phyloP scores from a whole-genome alignment of 2,329 filamentous ascomycete species.

The Sordariomycetes sp. region DNA sequence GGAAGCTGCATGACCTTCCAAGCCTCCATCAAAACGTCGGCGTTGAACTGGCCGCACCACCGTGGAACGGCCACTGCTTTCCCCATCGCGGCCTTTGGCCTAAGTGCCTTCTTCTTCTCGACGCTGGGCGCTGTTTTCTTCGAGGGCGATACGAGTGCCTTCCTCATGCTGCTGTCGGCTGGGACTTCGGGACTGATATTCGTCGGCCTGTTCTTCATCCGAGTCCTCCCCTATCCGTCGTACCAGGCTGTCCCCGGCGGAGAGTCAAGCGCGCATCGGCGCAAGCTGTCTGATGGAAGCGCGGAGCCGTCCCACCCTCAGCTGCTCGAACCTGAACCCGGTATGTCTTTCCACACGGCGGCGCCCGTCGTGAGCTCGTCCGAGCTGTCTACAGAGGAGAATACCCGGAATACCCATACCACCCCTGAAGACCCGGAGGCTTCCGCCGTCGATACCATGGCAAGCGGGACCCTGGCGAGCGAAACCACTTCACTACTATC shows the following conservation, averaged over 20 bases:
- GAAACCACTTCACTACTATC: conserved; percentile 78
- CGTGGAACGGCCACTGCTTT: conserved; percentile 91
- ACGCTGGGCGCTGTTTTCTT: conserved; percentile 64
- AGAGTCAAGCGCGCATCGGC: conserved; percentile 22
- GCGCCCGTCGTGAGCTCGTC: conserved; percentile 12
- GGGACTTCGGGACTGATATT: conserved; percentile 70
- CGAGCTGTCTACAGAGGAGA: conserved; percentile 9
- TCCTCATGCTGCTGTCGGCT: conserved; percentile 66
- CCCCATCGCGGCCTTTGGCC: conserved; percentile 79
- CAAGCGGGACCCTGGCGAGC: conserved; percentile 35
- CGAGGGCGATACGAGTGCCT: conserved; percentile 68
- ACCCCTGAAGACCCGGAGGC: neutral
- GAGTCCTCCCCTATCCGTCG: conserved; percentile 49
- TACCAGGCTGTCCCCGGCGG: conserved; percentile 38
- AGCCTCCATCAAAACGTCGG: conserved; percentile 73
- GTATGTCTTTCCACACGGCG: conserved; percentile 38
- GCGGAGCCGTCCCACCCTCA: conserved; percentile 9
- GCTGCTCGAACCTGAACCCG: conserved; percentile 37
- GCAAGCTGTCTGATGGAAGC: neutral
- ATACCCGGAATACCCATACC: neutral
- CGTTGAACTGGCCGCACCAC: conserved; percentile 82
- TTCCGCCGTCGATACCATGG: neutral
- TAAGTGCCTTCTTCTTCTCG: conserved; percentile 96
- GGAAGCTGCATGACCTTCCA: conserved; percentile 88
- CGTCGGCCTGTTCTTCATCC: conserved; percentile 72